Conservation (phyloP, 1,284 basidiomycete genomes). For the Puccinia coronata region DNA sequence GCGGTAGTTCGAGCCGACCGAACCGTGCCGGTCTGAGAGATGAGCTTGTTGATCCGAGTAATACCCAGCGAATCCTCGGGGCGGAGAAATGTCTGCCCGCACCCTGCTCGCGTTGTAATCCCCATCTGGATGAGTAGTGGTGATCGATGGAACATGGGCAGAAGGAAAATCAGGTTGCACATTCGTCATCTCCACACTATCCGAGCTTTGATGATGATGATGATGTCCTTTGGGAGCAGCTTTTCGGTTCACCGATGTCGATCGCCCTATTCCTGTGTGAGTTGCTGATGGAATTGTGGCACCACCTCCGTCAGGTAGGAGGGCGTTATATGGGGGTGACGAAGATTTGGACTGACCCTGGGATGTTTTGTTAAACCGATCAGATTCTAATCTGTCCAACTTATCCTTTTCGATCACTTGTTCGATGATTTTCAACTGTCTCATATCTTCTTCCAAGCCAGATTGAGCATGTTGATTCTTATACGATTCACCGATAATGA, state of each 20-base stretch:
- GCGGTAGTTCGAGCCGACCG: neutral
- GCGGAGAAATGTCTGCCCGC: neutral
- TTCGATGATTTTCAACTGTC: conserved; percentile 45
- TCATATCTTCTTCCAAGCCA: conserved; percentile 44
- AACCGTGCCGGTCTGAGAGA: neutral
- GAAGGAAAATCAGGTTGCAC: conserved; percentile 8
- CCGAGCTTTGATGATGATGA: conserved; percentile 21
- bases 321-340: neutral
- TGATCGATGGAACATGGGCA: conserved; percentile 24
- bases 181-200: conserved; percentile 46
- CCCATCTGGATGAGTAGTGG: conserved; percentile 11
- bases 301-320: neutral
- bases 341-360: neutral
- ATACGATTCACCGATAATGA: conserved; percentile 41
- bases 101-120: neutral
- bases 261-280: neutral
- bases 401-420: conserved; percentile 48
- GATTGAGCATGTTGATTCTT: neutral
- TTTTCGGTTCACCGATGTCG: conserved; percentile 29
- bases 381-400: conserved; percentile 31
- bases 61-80: neutral
- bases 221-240: neutral
- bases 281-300: conserved; percentile 10
- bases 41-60: conserved; percentile 16
- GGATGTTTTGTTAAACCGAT: neutral